phyloP scores from a whole-genome alignment of 1,284 basidiomycete species.

The Ceratobasidium sp. region DNA sequence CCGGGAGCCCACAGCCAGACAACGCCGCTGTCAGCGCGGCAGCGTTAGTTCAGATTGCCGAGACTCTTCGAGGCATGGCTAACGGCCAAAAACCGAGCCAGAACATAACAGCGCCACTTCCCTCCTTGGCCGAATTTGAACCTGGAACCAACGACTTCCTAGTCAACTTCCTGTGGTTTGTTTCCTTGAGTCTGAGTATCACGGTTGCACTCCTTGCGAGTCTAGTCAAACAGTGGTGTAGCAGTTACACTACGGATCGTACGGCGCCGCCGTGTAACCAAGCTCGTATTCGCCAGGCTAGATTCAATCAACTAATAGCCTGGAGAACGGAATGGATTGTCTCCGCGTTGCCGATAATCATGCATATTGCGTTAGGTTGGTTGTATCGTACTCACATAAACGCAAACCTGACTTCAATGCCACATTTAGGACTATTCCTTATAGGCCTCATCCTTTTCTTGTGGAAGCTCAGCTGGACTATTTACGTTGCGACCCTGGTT shows the following conservation, averaged over 20 bases:
- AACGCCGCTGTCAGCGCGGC: too few species aligned
- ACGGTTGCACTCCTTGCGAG: conserved; percentile 1
- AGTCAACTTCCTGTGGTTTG: conserved; percentile 2
- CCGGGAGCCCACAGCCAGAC: not conserved
- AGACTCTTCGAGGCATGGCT: too few species aligned
- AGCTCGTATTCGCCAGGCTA: not conserved
- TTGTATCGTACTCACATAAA: not conserved
- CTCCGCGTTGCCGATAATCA: not conserved
- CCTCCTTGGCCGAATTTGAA: not conserved
- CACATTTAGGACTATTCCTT: not conserved
- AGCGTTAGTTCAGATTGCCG: too few species aligned
- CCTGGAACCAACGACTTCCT: not conserved
- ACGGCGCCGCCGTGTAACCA: conserved; percentile 4
- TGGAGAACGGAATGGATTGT: not conserved
- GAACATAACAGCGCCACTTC: not conserved
- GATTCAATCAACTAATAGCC: not conserved
- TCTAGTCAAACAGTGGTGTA: conserved; percentile 16
- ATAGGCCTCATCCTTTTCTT: not conserved
- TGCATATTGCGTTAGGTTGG: conserved; percentile 6
- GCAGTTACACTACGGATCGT: not conserved
- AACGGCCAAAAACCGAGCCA: not conserved
- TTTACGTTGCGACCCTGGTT: not conserved
- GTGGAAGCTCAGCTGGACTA: not conserved
- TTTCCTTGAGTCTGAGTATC: not conserved
- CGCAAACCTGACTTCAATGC: not conserved